Evolutionary conservation across 148 eudicot genomes (phyloP), one percentile per base, ranked within the genome.

Genomic region (Rhododendron henanense): DNA sequence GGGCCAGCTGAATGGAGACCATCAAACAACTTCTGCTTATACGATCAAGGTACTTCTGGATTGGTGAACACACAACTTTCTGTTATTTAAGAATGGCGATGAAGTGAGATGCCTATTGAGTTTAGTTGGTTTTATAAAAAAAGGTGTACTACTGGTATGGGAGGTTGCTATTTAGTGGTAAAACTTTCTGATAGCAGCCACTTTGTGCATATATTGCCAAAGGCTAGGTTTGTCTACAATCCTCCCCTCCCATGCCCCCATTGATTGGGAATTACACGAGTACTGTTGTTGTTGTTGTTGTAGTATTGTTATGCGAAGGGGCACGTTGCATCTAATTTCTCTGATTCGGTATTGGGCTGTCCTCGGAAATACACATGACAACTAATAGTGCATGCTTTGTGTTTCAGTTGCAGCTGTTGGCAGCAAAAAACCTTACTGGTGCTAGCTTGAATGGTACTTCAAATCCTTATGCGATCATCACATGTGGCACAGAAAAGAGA

Each of bases 381-480:
- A 35, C 37, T 15, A 41, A n/a, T 23, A 10, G 23, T 59, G 33
- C 67, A 50, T 67, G 4, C 82, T 67, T 25, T 85, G 41, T 84
- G 57, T 69, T 78, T 61, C 89, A 96, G 99, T 91, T 95, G 86
- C 95, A 92, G 85, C 91, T 96, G 67, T 87, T 93, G 87, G 99
- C 97, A 47, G 99, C 99, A 33, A 94, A 93, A 90, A 94, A 96
- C 87, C 97, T 96, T 89, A 74, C 90, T 48, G 93, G 93, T 81
- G 95, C 98, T 79, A 96, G 92, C 88, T 85, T 95, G 82, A 96
- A 96, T 88, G 99, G 99, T 87, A 96, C 95, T 50, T 94, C 98
- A 45, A 98, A 95, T 92, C 98, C 99, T 87, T 96, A 96, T 86
- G 98, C 96, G 79, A 94, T 96, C 83, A 92, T 96, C 83, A 95